Conservation (phyloP, 78 protist species). For the Acrasis kona region DNA sequence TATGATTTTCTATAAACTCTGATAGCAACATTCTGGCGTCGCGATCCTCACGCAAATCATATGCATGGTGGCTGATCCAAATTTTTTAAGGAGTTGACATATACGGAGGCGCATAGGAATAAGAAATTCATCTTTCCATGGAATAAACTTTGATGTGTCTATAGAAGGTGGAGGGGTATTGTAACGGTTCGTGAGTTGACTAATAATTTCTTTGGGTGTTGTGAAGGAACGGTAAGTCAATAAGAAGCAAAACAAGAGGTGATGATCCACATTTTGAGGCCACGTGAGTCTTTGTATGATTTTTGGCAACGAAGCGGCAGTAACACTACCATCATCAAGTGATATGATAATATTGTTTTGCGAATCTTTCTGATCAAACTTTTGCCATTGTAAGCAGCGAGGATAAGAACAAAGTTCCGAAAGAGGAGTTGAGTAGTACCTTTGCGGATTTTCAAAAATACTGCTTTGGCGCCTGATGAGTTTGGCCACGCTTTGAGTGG, state of each 20-base stretch:
- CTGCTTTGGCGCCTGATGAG: too few species aligned
- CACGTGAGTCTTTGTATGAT: background rate
- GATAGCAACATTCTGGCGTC: background rate
- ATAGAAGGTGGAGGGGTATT: background rate
- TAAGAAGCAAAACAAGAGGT: background rate
- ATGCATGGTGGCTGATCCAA: background rate
- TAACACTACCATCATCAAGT: too few species aligned
- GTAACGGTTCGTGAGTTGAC: background rate
- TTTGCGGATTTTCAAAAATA: too few species aligned
- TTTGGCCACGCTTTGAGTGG: too few species aligned
- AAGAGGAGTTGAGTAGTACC: too few species aligned
- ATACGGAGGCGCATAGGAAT: slow-evolving; percentile 1
- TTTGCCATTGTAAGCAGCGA: too few species aligned
- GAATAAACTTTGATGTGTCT: background rate
- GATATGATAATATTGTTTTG: too few species aligned
- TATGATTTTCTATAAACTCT: background rate
- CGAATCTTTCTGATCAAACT: too few species aligned
- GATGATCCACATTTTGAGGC: background rate
- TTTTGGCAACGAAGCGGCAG: background rate
- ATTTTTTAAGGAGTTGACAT: slow-evolving; percentile 3
- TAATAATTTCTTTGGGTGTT: background rate
- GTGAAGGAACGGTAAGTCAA: slow-evolving; percentile 1
- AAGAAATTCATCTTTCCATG: background rate
- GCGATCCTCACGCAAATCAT: background rate
- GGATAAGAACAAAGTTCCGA: too few species aligned